Base-by-base conservation (phyloP, 805 yeast species). In the Saccharomycopsis javanensis region DNA sequence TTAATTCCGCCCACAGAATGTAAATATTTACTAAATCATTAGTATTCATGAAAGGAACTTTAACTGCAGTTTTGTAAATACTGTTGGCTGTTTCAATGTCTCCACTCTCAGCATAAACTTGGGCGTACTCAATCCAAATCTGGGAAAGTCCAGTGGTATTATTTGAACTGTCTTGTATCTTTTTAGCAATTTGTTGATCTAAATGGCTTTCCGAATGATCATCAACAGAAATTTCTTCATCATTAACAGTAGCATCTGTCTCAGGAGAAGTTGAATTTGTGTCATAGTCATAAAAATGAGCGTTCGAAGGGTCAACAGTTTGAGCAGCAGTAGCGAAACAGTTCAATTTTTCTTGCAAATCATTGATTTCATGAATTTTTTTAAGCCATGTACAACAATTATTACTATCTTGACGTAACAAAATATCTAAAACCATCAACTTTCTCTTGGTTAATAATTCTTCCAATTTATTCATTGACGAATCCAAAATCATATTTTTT, bases 81-180 rank as follows among this genome's bases (percentile, higher is more conserved):
- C 78, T 72, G 61, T 86, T 70, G 0, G 91, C 89, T 0, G 86
- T 79, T 16, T 71, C 72, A 10, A 76, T 61, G 62, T 87, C 89
- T 0, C 72, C 72, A 50, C 76, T 72, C 0, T 72, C 69, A 53
- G 82, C 81, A 69, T 88, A 90, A 2, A 85, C 67, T 31, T 71
- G 67, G 0, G 96, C 86, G 67, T 87, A 90, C 2, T 74, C 69
- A 4, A 79, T 71, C 97, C 97, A 91, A 7, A 91, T 63, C 16
- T 76, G 69, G 0, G 83, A 78, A 5, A 88, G 69, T 3, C 76
- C 76, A 2, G 73, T 69, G 0, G 74, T 72, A 0, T 64, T 53
- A 28, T 55, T 54, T 3, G 30, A 15, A 20, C 51, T 34, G 15
- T 57, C 56, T 11, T 51, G n/a, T 31, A 57, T 56, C 13, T 48